phyloP scores from a whole-genome alignment of 768 basidiomycete species.

The Mycena kentingensis region DNA sequence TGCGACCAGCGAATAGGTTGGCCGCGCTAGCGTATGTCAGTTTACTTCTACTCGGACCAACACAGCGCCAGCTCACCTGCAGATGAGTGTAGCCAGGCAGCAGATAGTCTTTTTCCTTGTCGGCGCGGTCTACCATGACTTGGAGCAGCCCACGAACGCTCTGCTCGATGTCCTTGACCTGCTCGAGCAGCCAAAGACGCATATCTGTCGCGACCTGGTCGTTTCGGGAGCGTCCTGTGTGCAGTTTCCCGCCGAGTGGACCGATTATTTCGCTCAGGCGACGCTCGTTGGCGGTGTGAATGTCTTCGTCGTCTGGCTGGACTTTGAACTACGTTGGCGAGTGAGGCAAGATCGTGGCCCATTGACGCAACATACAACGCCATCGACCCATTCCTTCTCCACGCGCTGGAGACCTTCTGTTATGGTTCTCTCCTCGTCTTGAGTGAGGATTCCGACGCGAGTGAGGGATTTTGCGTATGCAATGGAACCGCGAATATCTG shows the following conservation, averaged over 20 bases:
- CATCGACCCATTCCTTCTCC: conserved; percentile 81
- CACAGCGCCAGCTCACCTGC: conserved; percentile 58
- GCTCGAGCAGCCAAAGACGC: conserved; percentile 90
- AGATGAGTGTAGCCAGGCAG: conserved; percentile 98
- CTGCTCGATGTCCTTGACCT: conserved; percentile 66
- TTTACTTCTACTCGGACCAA: neutral
- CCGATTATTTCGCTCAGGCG: conserved; percentile 93
- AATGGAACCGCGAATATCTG: conserved; percentile 91
- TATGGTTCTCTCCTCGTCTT: conserved; percentile 73
- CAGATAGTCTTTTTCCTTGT: conserved; percentile 87
- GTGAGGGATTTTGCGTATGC: conserved; percentile 91
- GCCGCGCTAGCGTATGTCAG: conserved; percentile 63
- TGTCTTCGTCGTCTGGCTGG: conserved; percentile 93
- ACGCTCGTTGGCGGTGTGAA: conserved; percentile 98
- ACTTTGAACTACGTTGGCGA: conserved; percentile 60
- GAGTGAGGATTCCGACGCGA: conserved; percentile 77
- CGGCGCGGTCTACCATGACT: conserved; percentile 90
- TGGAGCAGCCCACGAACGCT: conserved; percentile 77
- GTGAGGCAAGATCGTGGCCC: neutral
- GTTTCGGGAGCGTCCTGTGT: conserved; percentile 95
- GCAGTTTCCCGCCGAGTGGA: conserved; percentile 89
- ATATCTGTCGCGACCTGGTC: conserved; percentile 99
- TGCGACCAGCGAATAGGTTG: conserved; percentile 99
- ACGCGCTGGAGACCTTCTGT: conserved; percentile 75
- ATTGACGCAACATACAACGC: conserved; percentile 52